Evolutionary conservation across 371 early-diverging fungal genomes (phyloP).

Genomic region (Lichtheimia ramosa): DNA sequence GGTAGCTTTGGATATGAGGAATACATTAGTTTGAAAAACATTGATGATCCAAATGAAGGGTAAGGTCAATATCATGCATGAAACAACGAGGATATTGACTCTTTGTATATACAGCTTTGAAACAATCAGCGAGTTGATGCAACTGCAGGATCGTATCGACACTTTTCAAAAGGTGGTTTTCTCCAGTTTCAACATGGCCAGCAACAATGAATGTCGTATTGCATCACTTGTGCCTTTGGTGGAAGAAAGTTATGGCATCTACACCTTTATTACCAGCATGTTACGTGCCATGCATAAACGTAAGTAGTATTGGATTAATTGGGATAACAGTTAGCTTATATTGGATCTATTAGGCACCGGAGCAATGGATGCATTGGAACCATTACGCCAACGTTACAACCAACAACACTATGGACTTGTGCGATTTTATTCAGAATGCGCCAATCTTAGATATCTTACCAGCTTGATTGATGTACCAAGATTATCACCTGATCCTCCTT

Average conservation of each 20-base stretch:
- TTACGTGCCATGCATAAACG: constrained; percentile 94
- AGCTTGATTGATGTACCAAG: constrained; percentile 91
- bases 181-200: constrained; percentile 76
- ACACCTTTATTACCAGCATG: constrained; percentile 94
- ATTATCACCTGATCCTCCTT: constrained; percentile 78
- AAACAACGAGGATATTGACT: not conserved
- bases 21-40: constrained; percentile 88
- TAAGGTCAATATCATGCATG: constrained; percentile 18
- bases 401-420: constrained; percentile 81
- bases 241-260: constrained; percentile 94
- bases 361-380: constrained; percentile 86
- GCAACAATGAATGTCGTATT: constrained; percentile 94
- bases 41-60: constrained; percentile 98
- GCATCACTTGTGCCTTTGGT: constrained; percentile 96
- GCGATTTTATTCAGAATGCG: constrained; percentile 91
- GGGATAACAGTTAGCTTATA: not conserved
- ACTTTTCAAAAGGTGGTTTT: constrained; percentile 89
- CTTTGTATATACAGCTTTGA: constrained; percentile 64
- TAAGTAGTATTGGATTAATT: constrained; percentile 35
- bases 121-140: constrained; percentile 92
- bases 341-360: constrained; percentile 41
- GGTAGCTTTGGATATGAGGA: constrained; percentile 97
- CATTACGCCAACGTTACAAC: constrained; percentile 86
- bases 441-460: constrained; percentile 87
- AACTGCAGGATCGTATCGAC: constrained; percentile 88